A percentile compares a stretch with the other conserved stretches of the same genome.
Evolutionary conservation across 345 rosid species (phyloP).

Genomic region (Arabidopsis suecica): DNA sequence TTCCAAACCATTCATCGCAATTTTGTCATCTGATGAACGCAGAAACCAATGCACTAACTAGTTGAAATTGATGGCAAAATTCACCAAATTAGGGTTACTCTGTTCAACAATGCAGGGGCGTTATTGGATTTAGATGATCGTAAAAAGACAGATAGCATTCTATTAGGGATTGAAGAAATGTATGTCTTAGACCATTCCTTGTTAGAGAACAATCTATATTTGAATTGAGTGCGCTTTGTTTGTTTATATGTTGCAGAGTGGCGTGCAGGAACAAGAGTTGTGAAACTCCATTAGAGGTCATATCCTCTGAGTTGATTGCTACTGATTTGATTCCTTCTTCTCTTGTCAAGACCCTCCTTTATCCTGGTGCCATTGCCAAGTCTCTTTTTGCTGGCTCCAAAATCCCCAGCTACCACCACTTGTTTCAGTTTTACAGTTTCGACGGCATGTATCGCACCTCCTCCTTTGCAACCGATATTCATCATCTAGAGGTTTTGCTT

Average conservation of each 20-base stretch:
- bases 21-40: background rate
- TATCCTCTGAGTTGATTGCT: constrained; percentile 64
- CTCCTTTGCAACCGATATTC: constrained; percentile 49
- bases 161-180: background rate
- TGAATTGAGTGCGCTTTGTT: background rate
- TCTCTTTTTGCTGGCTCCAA: constrained; percentile 43
- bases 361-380: constrained; percentile 71
- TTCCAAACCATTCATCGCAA: background rate
- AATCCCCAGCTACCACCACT: constrained; percentile 50
- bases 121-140: background rate
- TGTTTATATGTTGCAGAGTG: constrained; percentile 50
- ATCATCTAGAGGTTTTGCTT: constrained; percentile 68
- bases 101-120: background rate
- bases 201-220: no score
- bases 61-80: background rate
- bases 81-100: constrained; percentile 19
- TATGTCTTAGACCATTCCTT: background rate
- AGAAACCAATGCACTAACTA: background rate
- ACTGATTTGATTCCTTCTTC: constrained; percentile 57
- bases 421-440: constrained; percentile 51
- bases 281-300: constrained; percentile 68
- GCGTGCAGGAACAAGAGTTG: constrained; percentile 74
- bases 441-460: constrained; percentile 30
- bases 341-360: constrained; percentile 65
- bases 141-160: background rate